Evolutionary conservation across 495 filamentous ascomycete genomes (phyloP).

Genomic region (Hypoxylon intermedium): DNA sequence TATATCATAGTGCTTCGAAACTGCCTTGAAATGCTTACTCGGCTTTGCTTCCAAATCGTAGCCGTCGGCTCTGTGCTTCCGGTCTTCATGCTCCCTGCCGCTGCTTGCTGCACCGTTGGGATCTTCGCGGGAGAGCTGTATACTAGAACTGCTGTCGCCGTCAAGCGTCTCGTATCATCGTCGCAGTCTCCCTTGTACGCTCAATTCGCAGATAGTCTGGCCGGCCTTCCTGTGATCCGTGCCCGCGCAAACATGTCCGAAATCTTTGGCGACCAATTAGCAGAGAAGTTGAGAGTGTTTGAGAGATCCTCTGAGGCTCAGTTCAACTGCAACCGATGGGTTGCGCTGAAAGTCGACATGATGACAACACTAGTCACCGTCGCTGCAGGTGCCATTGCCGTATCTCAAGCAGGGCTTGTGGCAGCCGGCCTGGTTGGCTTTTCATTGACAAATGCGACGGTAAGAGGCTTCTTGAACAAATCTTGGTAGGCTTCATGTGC

Average conservation of each 20-base stretch:
- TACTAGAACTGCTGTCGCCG: conserved; percentile 54
- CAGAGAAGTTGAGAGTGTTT: conserved; percentile 50
- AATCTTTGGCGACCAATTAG: conserved; percentile 51
- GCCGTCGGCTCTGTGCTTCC: conserved; percentile 59
- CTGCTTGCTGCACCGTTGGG: conserved; percentile 50
- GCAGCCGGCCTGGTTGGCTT: conserved; percentile 58
- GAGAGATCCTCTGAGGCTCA: conserved; percentile 52
- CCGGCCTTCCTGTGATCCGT: conserved; percentile 57
- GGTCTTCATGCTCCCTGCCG: conserved; percentile 55
- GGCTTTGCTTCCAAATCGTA: conserved; percentile 51
- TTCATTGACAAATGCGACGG: conserved; percentile 57
- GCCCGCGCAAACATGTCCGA: conserved; percentile 54
- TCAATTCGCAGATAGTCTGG: conserved; percentile 58
- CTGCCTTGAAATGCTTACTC: conserved; percentile 48
- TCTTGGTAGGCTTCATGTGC: neutral
- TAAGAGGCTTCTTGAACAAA: conserved; percentile 10
- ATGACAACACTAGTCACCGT: conserved; percentile 56
- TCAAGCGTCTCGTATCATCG: conserved; percentile 53
- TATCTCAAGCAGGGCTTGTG: conserved; percentile 49
- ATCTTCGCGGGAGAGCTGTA: conserved; percentile 58
- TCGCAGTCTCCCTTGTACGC: conserved; percentile 59
- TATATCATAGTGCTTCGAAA: conserved; percentile 42
- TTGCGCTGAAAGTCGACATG: conserved; percentile 56
- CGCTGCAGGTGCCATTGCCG: conserved; percentile 54
- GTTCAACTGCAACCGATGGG: conserved; percentile 61